phyloP scores from a whole-genome alignment of 805 yeast genomes.

The Hanseniaspora nectarophila region DNA sequence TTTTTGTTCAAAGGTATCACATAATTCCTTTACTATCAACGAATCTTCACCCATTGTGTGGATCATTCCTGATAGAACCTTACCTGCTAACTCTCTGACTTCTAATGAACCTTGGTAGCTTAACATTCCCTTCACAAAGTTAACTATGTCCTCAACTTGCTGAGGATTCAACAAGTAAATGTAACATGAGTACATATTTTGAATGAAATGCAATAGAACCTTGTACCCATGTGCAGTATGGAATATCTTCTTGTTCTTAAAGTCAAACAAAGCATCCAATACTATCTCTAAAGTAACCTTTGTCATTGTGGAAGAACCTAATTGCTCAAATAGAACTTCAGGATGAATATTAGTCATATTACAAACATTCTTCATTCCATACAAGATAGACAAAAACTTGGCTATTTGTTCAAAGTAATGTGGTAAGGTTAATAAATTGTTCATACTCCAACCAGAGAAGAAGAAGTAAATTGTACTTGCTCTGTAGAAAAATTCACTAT shows the following conservation, averaged over 20 bases:
- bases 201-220: conserved; percentile 56
- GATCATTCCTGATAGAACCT: conserved; percentile 66
- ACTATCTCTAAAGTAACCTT: conserved; percentile 33
- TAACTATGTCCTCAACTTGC: conserved; percentile 41
- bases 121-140: conserved; percentile 37
- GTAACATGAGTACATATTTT: conserved; percentile 59
- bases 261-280: conserved; percentile 36
- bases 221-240: conserved; percentile 50
- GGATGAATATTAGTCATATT: conserved; percentile 55
- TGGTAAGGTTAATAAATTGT: conserved; percentile 43
- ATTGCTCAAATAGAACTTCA: conserved; percentile 32
- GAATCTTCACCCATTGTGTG: conserved; percentile 44
- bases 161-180: conserved; percentile 39
- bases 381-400: conserved; percentile 57
- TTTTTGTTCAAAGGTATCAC: conserved; percentile 31
- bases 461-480: conserved; percentile 56
- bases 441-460: conserved; percentile 41
- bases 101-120: conserved; percentile 56
- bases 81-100: conserved; percentile 61
- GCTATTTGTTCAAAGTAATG: conserved; percentile 45
- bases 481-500: conserved; percentile 49
- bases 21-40: conserved; percentile 27
- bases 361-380: conserved; percentile 67
- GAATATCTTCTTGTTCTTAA: conserved; percentile 23
- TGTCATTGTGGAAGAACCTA: conserved; percentile 40